These are phyloP conservation scores for Closterium sp. DNA, from an alignment of 139 green algal genomes.

Conservation along the genomic window DNA sequence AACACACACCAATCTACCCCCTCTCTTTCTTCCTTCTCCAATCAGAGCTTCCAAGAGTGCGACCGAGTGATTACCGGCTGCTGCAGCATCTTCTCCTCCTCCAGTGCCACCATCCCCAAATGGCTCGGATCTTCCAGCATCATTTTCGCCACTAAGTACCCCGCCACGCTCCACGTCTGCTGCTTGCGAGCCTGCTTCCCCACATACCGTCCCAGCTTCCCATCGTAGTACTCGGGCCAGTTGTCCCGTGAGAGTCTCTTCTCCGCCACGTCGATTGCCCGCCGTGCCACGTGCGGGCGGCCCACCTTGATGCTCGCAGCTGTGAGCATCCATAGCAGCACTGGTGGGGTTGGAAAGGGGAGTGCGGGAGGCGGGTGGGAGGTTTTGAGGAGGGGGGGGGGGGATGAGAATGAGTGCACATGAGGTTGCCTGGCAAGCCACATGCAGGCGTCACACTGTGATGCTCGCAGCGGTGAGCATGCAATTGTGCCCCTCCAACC, in stretches of 20 bases:
- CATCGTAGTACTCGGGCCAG: slow-evolving; percentile 55
- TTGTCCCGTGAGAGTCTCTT: slow-evolving; percentile 23
- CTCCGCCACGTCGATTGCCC: slow-evolving; percentile 43
- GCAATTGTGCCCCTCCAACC: no score
- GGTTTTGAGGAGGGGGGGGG: no score
- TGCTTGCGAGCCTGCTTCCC: slow-evolving; percentile 48
- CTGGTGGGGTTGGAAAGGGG: neutral
- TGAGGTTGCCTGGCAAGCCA: no score
- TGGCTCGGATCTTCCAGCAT: slow-evolving; percentile 51
- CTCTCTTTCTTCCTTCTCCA: neutral
- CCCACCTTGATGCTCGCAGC: slow-evolving; percentile 41
- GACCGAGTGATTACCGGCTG: slow-evolving; percentile 24
- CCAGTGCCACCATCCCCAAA: slow-evolving; percentile 27
- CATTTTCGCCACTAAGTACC: slow-evolving; percentile 52
- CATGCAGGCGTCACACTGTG: no score
- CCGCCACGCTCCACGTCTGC: slow-evolving; percentile 51
- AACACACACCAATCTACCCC: no score
- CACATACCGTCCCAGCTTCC: slow-evolving; percentile 41
- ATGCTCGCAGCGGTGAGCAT: no score
- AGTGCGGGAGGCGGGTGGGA: no score
- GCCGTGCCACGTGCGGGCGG: slow-evolving; percentile 27
- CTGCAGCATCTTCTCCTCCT: slow-evolving; percentile 45
- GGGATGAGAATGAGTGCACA: no score
- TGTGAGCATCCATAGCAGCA: slow-evolving; percentile 50
- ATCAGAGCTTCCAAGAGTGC: slow-evolving; percentile 38